Percentiles rank a stretch among this genome's conserved stretches.
Conservation (phyloP, 2,329 filamentous ascomycete species). For the Emergomyces africanus region DNA sequence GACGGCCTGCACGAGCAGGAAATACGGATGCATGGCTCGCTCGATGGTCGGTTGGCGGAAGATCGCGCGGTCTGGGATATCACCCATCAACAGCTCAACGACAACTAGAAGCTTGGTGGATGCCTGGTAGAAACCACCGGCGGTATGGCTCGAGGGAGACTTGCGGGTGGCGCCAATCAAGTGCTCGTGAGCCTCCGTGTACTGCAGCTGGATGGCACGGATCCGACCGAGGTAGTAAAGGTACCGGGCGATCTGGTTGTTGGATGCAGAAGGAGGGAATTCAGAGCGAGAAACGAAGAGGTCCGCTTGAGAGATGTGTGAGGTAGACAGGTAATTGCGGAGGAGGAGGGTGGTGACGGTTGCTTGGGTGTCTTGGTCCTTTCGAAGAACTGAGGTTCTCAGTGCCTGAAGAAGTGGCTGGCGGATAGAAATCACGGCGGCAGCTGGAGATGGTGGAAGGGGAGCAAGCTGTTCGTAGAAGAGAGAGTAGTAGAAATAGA, state of each 20-base stretch:
- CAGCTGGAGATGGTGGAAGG: conserved; percentile 76
- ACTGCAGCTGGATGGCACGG: conserved; percentile 87
- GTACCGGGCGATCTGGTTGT: conserved; percentile 96
- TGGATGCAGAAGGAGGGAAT: conserved; percentile 86
- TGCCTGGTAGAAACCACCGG: conserved; percentile 88
- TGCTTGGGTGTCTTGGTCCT: conserved; percentile 94
- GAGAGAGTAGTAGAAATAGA: conserved; percentile 95
- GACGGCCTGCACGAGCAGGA: conserved; percentile 86
- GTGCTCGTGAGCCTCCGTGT: conserved; percentile 94
- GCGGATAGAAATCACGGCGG: conserved; percentile 73
- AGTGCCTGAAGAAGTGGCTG: conserved; percentile 77
- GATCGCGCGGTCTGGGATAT: conserved; percentile 88
- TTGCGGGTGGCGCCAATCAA: conserved; percentile 88
- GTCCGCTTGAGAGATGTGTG: conserved; percentile 94
- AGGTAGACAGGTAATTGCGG: conserved; percentile 90
- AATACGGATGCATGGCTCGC: conserved; percentile 79
- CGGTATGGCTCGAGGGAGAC: conserved; percentile 77
- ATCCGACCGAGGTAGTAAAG: conserved; percentile 96
- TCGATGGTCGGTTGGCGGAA: conserved; percentile 87
- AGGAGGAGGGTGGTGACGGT: conserved; percentile 90
- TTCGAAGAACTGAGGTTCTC: conserved; percentile 87
- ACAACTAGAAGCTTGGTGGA: conserved; percentile 94
- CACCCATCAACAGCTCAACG: conserved; percentile 94
- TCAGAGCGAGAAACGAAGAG: conserved; percentile 90
- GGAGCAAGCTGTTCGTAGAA: conserved; percentile 88